Base-by-base conservation (phyloP, 169 alveolate genomes). In the Cryptosporidium baileyi region DNA sequence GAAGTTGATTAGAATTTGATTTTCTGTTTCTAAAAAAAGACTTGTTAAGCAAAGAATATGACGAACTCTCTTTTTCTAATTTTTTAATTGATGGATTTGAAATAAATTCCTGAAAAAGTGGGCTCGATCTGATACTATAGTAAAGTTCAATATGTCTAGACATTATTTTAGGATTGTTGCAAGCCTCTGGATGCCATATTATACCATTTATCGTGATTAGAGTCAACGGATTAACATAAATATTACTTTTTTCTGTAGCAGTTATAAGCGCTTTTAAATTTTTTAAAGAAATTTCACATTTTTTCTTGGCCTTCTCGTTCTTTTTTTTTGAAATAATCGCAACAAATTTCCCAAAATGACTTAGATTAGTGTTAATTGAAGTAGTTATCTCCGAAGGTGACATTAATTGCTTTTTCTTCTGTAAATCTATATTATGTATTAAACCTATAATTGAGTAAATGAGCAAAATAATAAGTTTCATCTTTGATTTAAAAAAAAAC, bases 121-220 rank as follows among this genome's bases (percentile, higher is more conserved):
- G 43, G 26, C 60, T 74, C 1, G 3, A 8, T 3, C 22, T 54
- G 8, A 74, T 54, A 8, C 38, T 6, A 26, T 74, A 38, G 34
- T 74, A 74, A 7, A 57, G 28, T 17, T 54, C 60, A 24, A 74
- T 17, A 54, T 74, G 67, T 24, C 36, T 52, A 11, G n/a, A 19
- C 1, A 74, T 54, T 36, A 22, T 24, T 36, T 11, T 17, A 2
- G 85, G 85, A 24, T 54, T 22, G 9, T 24, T 54, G 36, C 85
- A 74, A 15, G 85, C 61, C 32, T 74, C 85, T 8, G 85, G 41
- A 36, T 54, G 67, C 85, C 85, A 74, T 34, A 74, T 24, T 36
- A 74, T 34, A 38, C 85, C 85, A 74, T 74, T 74, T n/a, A 74
- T 52, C 2, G 74, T 13, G 15, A 74, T n/a, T 4, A 9, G 3